phyloP scores from a whole-genome alignment of 768 basidiomycete species.

The Stropharia rugosoannulata region DNA sequence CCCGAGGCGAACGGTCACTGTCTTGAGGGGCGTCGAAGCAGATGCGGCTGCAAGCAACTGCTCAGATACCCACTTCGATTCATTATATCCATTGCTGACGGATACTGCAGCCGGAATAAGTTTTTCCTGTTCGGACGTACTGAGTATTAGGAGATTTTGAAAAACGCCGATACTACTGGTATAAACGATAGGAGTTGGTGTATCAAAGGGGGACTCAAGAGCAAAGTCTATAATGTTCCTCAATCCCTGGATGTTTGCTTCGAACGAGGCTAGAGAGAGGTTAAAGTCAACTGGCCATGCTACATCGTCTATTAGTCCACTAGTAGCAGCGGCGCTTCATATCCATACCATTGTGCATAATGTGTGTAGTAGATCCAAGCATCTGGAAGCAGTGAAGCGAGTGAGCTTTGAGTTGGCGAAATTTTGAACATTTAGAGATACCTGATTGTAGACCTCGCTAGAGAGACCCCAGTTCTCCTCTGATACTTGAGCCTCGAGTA shows the following conservation, averaged over 20 bases:
- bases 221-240: constrained; percentile 40
- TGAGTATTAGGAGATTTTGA: not conserved
- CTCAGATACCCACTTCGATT: constrained; percentile 44
- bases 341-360: constrained; percentile 8
- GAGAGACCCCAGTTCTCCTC: not conserved
- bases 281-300: constrained; percentile 53
- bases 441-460: not conserved
- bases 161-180: constrained; percentile 9
- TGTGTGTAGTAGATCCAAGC: constrained; percentile 4
- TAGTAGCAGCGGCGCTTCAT: not conserved
- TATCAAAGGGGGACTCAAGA: constrained; percentile 19
- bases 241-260: constrained; percentile 37
- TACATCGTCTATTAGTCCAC: not conserved
- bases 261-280: constrained; percentile 41
- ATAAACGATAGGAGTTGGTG: not conserved
- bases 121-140: constrained; percentile 20
- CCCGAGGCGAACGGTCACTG: constrained; percentile 39
- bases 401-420: too few relatives aligned
- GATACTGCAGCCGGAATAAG: constrained; percentile 23
- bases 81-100: constrained; percentile 34
- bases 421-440: not conserved
- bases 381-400: not conserved
- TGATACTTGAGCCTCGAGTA: not conserved
- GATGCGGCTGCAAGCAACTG: constrained; percentile 28
- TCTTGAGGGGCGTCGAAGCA: constrained; percentile 22